phyloP scores from a whole-genome alignment of 2,329 filamentous ascomycete genomes.

The Sporothrix pallida region DNA sequence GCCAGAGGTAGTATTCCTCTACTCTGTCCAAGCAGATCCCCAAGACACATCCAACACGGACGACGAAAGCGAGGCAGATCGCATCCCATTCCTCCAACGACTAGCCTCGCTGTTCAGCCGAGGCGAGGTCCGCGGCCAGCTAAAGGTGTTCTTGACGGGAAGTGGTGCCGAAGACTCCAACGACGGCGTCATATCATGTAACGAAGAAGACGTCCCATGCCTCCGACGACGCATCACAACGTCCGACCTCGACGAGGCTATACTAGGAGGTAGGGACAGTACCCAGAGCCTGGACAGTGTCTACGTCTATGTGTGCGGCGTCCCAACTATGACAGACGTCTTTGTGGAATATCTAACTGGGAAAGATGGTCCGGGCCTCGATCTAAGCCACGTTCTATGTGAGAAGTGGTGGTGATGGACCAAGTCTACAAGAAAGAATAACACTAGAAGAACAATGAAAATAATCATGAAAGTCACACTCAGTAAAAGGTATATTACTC shows the following conservation, averaged over 20 bases:
- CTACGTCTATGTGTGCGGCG: slow-evolving; percentile 69
- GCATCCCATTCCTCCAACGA: slow-evolving; percentile 59
- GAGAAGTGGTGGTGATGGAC: slow-evolving; percentile 49
- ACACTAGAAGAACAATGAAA: neutral
- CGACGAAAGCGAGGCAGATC: neutral
- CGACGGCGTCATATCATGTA: slow-evolving; percentile 33
- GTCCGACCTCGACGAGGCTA: slow-evolving; percentile 50
- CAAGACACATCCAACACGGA: slow-evolving; percentile 31
- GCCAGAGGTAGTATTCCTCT: slow-evolving; percentile 64
- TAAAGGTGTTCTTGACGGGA: slow-evolving; percentile 55
- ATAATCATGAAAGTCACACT: neutral
- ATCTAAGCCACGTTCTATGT: slow-evolving; percentile 43
- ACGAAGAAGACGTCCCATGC: slow-evolving; percentile 43
- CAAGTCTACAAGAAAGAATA: neutral
- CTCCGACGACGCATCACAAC: slow-evolving; percentile 50
- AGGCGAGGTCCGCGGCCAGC: slow-evolving; percentile 48
- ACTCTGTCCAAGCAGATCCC: slow-evolving; percentile 56
- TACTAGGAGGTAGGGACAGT: slow-evolving; percentile 41
- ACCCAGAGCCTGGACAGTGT: neutral
- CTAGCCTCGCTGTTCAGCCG: slow-evolving; percentile 51
- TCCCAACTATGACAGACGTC: slow-evolving; percentile 71
- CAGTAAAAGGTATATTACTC: slow-evolving; percentile 27
- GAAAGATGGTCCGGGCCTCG: slow-evolving; percentile 39
- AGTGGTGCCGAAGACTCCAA: neutral
- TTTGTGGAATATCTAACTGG: slow-evolving; percentile 57